Evolutionary conservation across 208 protist genomes (phyloP).

Genomic region (Dictyostelium gargantuum): DNA sequence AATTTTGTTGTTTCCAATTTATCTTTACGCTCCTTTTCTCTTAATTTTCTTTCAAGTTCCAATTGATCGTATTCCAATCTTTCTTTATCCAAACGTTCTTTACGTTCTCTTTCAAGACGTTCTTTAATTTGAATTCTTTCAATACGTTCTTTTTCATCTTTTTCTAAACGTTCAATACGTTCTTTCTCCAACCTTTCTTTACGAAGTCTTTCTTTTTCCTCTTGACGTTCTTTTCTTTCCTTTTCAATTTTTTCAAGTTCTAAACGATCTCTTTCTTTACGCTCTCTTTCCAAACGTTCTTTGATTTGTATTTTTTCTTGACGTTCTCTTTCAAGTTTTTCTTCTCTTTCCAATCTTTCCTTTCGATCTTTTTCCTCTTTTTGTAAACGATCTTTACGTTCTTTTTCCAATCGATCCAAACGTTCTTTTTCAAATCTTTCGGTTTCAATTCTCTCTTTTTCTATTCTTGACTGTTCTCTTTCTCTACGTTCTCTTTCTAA

Average conservation of each 20-base stretch:
- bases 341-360: neutral
- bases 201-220: neutral
- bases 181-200: neutral
- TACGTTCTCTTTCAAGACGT: neutral
- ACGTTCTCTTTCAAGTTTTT: neutral
- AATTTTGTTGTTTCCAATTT: neutral
- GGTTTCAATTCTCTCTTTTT: neutral
- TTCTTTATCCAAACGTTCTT: neutral
- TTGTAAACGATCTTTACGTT: neutral
- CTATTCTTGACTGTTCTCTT: neutral
- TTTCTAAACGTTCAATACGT: neutral
- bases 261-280: neutral
- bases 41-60: neutral
- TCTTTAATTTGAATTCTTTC: neutral
- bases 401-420: neutral
- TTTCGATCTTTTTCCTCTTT: neutral
- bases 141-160: neutral
- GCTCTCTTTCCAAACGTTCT: neutral
- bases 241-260: no score
- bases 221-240: neutral
- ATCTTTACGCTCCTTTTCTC: neutral
- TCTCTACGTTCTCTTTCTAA: neutral
- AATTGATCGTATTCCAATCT: neutral
- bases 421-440: neutral
- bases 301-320: neutral